These are phyloP conservation scores for Paraphaeosphaeria minitans DNA, from an alignment of 2,329 filamentous ascomycete species.

Conservation along the genomic window DNA sequence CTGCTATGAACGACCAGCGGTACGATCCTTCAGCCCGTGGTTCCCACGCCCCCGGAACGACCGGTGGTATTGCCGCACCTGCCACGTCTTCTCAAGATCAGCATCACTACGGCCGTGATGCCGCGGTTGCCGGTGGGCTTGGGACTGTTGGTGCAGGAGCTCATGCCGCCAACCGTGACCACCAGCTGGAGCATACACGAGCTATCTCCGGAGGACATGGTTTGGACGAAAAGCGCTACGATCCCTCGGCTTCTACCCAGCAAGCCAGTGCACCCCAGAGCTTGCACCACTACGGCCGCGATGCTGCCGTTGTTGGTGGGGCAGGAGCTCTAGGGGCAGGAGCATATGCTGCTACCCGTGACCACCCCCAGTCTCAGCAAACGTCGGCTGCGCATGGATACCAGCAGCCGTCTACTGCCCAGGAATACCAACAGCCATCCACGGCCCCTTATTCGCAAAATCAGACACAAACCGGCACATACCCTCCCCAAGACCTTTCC, in stretches of 20 bases:
- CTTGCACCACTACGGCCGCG: slow-evolving; percentile 30
- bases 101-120: slow-evolving; percentile 32
- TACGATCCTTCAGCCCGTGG: slow-evolving; percentile 24
- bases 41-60: slow-evolving; percentile 18
- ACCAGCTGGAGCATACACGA: slow-evolving; percentile 5
- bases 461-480: slow-evolving; percentile 4
- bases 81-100: slow-evolving; percentile 12
- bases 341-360: slow-evolving; percentile 14
- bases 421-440: slow-evolving; percentile 9
- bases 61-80: slow-evolving; percentile 12
- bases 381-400: not conserved
- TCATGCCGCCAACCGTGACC: slow-evolving; percentile 13
- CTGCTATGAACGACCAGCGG: slow-evolving; percentile 34
- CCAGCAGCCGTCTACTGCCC: slow-evolving; percentile 7
- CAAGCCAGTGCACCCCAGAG: slow-evolving; percentile 6
- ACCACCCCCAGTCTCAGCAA: slow-evolving; percentile 8
- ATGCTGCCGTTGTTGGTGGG: slow-evolving; percentile 28
- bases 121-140: slow-evolving; percentile 27
- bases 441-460: not conserved
- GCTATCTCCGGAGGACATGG: not conserved
- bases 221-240: slow-evolving; percentile 23
- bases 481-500: slow-evolving; percentile 28
- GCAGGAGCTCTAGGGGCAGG: slow-evolving; percentile 20
- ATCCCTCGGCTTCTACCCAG: slow-evolving; percentile 15
- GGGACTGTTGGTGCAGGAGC: slow-evolving; percentile 21